Evolutionary conservation across 805 yeast genomes (phyloP).

Genomic region (Myxozyma lipomycoides): DNA sequence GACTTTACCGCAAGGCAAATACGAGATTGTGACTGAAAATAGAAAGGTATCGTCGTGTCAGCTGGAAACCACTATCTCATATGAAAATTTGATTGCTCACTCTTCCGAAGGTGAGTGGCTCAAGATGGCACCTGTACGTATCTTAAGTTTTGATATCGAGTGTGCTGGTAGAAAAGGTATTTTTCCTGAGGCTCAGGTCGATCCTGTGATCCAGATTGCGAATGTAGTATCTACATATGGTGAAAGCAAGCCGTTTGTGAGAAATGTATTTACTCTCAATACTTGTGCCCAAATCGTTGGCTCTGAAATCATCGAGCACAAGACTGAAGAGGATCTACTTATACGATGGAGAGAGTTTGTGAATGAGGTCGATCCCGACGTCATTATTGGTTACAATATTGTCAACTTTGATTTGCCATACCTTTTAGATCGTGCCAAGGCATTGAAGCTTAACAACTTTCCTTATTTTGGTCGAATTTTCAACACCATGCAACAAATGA

Average conservation of each 20-base stretch:
- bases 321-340: constrained; percentile 77
- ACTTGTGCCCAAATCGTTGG: constrained; percentile 93
- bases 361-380: constrained; percentile 85
- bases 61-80: constrained; percentile 71
- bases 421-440: constrained; percentile 77
- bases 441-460: constrained; percentile 60
- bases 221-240: constrained; percentile 75
- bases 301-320: constrained; percentile 74
- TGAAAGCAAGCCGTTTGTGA: constrained; percentile 78
- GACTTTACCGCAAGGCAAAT: constrained; percentile 74
- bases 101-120: constrained; percentile 92
- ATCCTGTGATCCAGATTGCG: constrained; percentile 95
- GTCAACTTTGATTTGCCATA: constrained; percentile 95
- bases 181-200: constrained; percentile 90
- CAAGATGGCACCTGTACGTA: constrained; percentile 87
- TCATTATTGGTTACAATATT: constrained; percentile 92
- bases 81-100: constrained; percentile 67
- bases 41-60: constrained; percentile 71
- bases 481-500: constrained; percentile 66
- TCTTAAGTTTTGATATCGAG: constrained; percentile 93
- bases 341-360: constrained; percentile 83
- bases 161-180: constrained; percentile 97
- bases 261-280: constrained; percentile 90
- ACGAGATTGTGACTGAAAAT: constrained; percentile 44
- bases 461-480: constrained; percentile 82